Evolutionary conservation across 768 basidiomycete genomes (phyloP).

Genomic region (Suillus lakei): DNA sequence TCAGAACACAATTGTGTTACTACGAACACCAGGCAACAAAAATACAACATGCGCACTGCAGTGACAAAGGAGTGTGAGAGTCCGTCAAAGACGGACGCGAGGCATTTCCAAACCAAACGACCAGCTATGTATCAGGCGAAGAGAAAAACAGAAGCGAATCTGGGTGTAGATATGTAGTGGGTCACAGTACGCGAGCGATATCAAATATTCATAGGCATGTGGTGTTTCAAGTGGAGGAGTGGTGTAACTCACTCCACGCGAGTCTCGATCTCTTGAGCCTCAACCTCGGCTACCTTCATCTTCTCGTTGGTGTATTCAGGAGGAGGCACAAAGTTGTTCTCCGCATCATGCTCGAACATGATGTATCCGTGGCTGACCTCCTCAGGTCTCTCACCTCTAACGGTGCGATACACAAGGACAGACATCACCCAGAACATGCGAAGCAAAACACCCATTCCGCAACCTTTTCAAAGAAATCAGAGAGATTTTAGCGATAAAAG

Average conservation of each 20-base stretch:
- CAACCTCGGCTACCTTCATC: constrained; percentile 27
- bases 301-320: constrained; percentile 69
- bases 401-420: constrained; percentile 61
- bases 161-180: background rate
- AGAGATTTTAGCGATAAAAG: background rate
- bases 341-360: constrained; percentile 52
- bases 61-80: constrained; percentile 24
- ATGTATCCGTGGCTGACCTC: constrained; percentile 45
- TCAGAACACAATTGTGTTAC: constrained; percentile 5
- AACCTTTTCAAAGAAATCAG: constrained; percentile 49
- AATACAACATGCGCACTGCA: constrained; percentile 23
- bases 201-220: constrained; percentile 2
- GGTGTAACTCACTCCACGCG: background rate
- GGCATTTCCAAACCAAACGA: constrained; percentile 9
- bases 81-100: constrained; percentile 16
- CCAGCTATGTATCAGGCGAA: background rate
- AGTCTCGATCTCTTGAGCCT: constrained; percentile 12
- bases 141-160: constrained; percentile 15
- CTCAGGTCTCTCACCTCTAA: constrained; percentile 47
- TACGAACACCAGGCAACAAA: constrained; percentile 4
- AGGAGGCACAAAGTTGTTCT: constrained; percentile 53
- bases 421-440: constrained; percentile 80
- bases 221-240: background rate
- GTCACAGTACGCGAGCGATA: background rate
- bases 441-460: constrained; percentile 81